phyloP scores from a whole-genome alignment of 441 rosid genomes.

The Dalechampia spathulata region DNA sequence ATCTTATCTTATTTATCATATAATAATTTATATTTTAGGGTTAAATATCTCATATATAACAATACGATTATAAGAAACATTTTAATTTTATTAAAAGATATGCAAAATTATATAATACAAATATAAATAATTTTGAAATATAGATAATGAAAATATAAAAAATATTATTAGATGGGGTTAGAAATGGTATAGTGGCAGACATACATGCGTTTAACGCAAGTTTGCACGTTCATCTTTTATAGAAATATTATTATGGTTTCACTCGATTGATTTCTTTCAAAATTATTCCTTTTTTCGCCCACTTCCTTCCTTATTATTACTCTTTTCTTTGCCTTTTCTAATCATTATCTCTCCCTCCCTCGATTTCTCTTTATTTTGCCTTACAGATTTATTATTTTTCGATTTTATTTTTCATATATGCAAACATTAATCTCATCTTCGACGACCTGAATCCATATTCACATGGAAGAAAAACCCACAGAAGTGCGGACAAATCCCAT shows the following conservation, averaged over 20 bases:
- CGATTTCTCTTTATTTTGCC: not conserved
- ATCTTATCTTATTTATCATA: no score
- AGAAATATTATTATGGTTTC: not conserved
- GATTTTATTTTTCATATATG: no score
- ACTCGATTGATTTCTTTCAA: no score
- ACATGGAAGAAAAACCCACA: conserved; percentile 21
- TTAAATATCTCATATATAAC: no score
- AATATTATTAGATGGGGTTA: no score
- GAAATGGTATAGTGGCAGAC: not conserved
- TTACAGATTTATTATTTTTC: not conserved
- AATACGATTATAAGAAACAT: no score
- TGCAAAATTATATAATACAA: no score
- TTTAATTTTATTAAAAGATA: no score
- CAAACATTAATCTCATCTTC: no score
- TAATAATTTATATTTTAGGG: no score
- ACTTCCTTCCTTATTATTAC: not conserved
- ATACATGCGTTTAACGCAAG: conserved; percentile 12
- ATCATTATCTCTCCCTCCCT: not conserved
- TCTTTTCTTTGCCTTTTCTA: not conserved
- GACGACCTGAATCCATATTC: conserved; percentile 8
- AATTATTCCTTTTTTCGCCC: not conserved
- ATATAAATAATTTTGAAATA: no score
- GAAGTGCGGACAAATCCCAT: conserved; percentile 18
- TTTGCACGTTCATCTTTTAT: conserved; percentile 5
- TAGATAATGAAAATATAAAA: no score